A percentile compares a stretch with the other conserved stretches of the same genome.
Evolutionary conservation across 2,329 filamentous ascomycete species (phyloP).

Genomic region (Epichloe elymi): DNA sequence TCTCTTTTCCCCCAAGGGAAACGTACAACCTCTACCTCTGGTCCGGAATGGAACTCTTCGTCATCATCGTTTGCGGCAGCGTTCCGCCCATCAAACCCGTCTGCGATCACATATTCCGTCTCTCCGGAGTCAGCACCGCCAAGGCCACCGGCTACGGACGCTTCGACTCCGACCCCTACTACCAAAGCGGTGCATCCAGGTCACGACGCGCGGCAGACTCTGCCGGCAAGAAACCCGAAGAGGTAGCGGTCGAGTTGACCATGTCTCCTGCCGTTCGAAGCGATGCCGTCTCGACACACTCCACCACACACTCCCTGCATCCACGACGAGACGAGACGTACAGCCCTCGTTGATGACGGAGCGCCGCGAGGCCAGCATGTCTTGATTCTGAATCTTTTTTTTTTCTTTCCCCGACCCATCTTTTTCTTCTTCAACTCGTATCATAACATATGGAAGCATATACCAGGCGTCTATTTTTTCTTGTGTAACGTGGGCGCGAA

Average conservation of each 20-base stretch:
- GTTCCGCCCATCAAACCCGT: slow-evolving; percentile 5
- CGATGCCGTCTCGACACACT: not conserved
- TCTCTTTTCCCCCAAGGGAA: not conserved
- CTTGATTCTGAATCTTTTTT: not conserved
- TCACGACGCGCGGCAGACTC: not conserved
- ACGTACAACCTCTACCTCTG: slow-evolving; percentile 2
- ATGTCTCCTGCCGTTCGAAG: not conserved
- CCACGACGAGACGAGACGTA: not conserved
- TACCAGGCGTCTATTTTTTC: not conserved
- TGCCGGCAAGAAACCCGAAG: not conserved
- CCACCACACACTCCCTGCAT: not conserved
- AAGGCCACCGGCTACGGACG: not conserved
- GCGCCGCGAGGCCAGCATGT: not conserved
- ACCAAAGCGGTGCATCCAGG: not conserved
- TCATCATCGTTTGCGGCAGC: slow-evolving; percentile 6
- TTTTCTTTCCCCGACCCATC: not conserved
- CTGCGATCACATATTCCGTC: not conserved
- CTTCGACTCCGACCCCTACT: not conserved
- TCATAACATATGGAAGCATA: not conserved
- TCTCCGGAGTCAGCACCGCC: not conserved
- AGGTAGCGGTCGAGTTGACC: not conserved
- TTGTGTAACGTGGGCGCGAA: not conserved
- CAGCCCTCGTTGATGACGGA: not conserved
- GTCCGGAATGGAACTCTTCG: slow-evolving; percentile 4
- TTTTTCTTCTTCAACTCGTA: not conserved